phyloP scores from a whole-genome alignment of 495 filamentous ascomycete species.

The Cudoniella acicularis region DNA sequence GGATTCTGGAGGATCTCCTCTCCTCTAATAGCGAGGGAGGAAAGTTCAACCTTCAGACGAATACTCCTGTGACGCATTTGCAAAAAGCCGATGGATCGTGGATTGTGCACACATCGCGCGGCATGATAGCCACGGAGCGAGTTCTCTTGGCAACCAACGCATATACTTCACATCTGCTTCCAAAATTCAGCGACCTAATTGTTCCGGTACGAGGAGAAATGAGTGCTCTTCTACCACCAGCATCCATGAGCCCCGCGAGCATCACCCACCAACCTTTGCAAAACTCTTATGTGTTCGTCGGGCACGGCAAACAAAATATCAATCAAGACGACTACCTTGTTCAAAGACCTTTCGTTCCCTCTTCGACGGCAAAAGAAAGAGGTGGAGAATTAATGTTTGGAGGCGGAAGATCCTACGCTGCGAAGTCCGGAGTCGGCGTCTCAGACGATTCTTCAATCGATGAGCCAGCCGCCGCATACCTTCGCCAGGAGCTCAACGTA shows the following conservation, averaged over 20 bases:
- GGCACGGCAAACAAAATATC: conserved; percentile 34
- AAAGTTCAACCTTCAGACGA: conserved; percentile 68
- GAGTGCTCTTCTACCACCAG: conserved; percentile 58
- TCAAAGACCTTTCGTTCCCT: conserved; percentile 49
- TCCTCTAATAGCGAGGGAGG: conserved; percentile 21
- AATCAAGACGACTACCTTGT: conserved; percentile 69
- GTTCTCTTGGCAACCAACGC: conserved; percentile 78
- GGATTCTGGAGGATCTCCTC: conserved; percentile 56
- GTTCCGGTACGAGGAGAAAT: conserved; percentile 75
- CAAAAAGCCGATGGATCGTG: conserved; percentile 34
- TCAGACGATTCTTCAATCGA: conserved; percentile 57
- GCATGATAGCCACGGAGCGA: conserved; percentile 50
- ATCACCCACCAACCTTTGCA: conserved; percentile 23
- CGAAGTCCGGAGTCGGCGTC: conserved; percentile 47
- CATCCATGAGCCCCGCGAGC: conserved; percentile 23
- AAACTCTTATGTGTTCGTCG: conserved; percentile 52
- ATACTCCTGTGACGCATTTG: conserved; percentile 59
- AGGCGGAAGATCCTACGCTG: conserved; percentile 49
- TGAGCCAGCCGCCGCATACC: conserved; percentile 42
- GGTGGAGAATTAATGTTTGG: conserved; percentile 62
- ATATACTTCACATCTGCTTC: conserved; percentile 70
- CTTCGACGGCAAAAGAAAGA: conserved; percentile 12
- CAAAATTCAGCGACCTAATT: conserved; percentile 63
- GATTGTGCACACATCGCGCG: conserved; percentile 60
- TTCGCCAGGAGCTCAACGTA: conserved; percentile 41